Percentiles rank a stretch among this genome's conserved stretches.
phyloP scores from a whole-genome alignment of 805 yeast genomes.

The Starmerella cellae region DNA sequence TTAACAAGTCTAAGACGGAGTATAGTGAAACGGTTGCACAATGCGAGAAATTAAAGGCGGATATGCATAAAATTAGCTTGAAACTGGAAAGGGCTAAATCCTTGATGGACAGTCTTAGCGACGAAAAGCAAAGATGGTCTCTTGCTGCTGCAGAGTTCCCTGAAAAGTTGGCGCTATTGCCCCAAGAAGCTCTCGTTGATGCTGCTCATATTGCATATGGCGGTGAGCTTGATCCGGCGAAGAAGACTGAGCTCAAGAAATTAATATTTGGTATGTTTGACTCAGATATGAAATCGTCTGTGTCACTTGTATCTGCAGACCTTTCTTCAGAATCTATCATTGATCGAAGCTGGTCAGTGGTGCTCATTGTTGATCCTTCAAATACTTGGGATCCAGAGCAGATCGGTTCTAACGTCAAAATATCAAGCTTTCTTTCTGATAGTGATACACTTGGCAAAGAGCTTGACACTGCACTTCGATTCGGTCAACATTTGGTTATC shows the following conservation, averaged over 20 bases:
- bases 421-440: conserved; percentile 57
- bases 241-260: conserved; percentile 29
- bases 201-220: conserved; percentile 50
- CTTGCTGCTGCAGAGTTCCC: conserved; percentile 40
- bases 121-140: conserved; percentile 69
- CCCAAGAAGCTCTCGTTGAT: conserved; percentile 54
- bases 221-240: conserved; percentile 44
- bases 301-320: background rate
- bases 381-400: conserved; percentile 4
- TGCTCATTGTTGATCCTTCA: conserved; percentile 65
- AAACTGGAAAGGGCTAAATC: conserved; percentile 51
- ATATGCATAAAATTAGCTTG: conserved; percentile 47
- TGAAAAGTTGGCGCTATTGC: conserved; percentile 33
- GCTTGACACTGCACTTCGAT: conserved; percentile 66
- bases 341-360: conserved; percentile 30
- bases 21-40: conserved; percentile 70
- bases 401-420: background rate
- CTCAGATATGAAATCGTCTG: background rate
- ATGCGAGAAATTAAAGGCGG: conserved; percentile 58
- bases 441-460: conserved; percentile 45
- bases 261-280: conserved; percentile 1
- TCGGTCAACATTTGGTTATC: conserved; percentile 64
- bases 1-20: conserved; percentile 49
- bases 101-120: conserved; percentile 48
- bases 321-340: conserved; percentile 31